Evolutionary conservation across 2,329 filamentous ascomycete species (phyloP).

Genomic region (Fusarium nanum): DNA sequence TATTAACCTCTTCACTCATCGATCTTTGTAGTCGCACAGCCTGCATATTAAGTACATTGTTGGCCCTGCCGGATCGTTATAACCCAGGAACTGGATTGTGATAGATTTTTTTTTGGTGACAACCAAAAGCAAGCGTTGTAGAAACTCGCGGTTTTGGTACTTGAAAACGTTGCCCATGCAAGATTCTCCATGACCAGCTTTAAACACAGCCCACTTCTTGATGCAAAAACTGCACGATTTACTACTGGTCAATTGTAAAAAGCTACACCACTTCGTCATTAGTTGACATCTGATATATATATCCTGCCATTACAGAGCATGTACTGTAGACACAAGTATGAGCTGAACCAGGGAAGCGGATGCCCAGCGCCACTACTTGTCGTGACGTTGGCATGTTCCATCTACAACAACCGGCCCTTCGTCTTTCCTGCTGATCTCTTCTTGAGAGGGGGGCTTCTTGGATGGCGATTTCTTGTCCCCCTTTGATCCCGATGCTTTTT

Average conservation of each 20-base stretch:
- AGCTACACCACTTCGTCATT: neutral
- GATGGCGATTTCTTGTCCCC: constrained; percentile 26
- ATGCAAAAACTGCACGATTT: neutral
- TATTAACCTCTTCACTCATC: neutral
- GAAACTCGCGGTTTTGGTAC: neutral
- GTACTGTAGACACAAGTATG: neutral
- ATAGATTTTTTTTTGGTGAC: neutral
- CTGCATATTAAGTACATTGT: constrained; percentile 3
- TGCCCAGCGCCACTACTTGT: constrained; percentile 7
- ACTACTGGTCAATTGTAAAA: neutral
- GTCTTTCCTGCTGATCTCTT: constrained; percentile 18
- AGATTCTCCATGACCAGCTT: neutral
- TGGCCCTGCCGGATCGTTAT: constrained; percentile 1
- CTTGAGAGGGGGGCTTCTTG: constrained; percentile 17
- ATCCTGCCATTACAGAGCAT: neutral
- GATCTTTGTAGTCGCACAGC: neutral
- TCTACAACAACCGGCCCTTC: constrained; percentile 34
- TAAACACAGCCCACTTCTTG: neutral
- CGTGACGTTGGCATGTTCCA: constrained; percentile 30
- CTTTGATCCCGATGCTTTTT: constrained; percentile 11
- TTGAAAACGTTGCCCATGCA: neutral
- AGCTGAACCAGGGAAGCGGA: neutral
- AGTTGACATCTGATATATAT: neutral
- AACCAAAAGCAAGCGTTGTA: neutral
- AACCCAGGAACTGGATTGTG: neutral